Evolutionary conservation across 1,139 yeast species (phyloP), one percentile per base, ranked within the genome.

Genomic region (Sugiyamaella pinicola): DNA sequence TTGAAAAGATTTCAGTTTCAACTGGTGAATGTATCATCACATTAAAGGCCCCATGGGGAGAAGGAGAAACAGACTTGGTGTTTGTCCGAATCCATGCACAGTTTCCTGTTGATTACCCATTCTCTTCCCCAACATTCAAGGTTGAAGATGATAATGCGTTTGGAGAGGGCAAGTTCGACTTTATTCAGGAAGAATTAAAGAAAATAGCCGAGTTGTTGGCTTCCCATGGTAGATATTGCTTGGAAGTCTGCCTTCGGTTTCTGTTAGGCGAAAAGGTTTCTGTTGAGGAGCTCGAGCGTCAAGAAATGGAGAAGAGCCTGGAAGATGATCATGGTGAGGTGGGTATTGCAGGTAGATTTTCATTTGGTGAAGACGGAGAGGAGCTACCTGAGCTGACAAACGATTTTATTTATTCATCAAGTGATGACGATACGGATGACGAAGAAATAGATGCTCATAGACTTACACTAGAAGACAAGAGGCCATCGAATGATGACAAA

Each of bases 1-100:
- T 93, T 66, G 98, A 93, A 62, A 83, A 84, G 63, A 90, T 93
- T 6, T 84, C 93, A 1, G 96, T 93, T 0, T 82, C 95, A 0
- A 85, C 95, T 0, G 96, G 98, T 31, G 84, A 80, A 38, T 73
- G 91, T 53, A 82, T 84, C 1, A 70, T 93, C 8, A 84, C 96
- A 31, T 69, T 93, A 51, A 79, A 83, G 57, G 97, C 97, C 0
- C 96, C 97, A 0, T 78, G 89, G 79, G 73, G 70, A 1, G 58
- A 58, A 22, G 60, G 61, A 24, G 81, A 78, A 28, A 85, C 80
- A 49, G 83, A 79, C 35, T 72, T 87, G 48, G 77, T 88, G 1
- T 89, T 88, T 64, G 73, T 93, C 41, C 72, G 97, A 55, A 74
- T 89, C 9, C 81, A 80, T 46, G 76, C 88, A 22, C 74, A 74